Evolutionary conservation across 495 filamentous ascomycete species (phyloP).

Genomic region (Letharia columbiana): DNA sequence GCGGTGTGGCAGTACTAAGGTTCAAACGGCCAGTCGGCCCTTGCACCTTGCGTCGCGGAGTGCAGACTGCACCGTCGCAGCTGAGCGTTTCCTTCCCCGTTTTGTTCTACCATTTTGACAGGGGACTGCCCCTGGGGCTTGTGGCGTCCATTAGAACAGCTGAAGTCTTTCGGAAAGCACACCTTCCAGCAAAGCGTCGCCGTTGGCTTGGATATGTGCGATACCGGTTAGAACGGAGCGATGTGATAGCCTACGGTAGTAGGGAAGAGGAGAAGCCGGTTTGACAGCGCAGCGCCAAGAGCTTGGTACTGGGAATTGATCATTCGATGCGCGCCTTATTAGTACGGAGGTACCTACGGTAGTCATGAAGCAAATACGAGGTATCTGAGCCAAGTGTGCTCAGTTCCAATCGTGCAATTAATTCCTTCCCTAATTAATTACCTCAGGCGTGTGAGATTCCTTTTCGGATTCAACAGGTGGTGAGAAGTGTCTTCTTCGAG

Average conservation of each 20-base stretch:
- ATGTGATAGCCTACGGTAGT: too few relatives aligned
- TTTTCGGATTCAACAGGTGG: neutral
- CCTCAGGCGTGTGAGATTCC: neutral
- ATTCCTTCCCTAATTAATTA: neutral
- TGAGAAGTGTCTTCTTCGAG: neutral
- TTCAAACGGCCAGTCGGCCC: neutral
- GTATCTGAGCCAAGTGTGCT: neutral
- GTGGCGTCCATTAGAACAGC: slow-evolving; percentile 14
- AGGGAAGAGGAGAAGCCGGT: neutral
- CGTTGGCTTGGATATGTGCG: neutral
- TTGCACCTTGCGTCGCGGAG: neutral
- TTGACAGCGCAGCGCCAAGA: slow-evolving; percentile 4
- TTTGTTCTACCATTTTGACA: neutral
- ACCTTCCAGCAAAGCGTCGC: slow-evolving; percentile 5
- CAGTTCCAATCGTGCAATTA: neutral
- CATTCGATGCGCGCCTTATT: neutral
- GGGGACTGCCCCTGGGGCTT: slow-evolving; percentile 3
- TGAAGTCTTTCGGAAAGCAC: neutral
- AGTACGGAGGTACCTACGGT: neutral
- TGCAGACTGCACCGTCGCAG: slow-evolving; percentile 2
- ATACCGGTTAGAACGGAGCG: neutral
- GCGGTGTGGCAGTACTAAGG: neutral
- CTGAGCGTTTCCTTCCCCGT: slow-evolving; percentile 4
- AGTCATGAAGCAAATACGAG: neutral
- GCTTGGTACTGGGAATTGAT: neutral